Base-by-base conservation (phyloP, 768 basidiomycete species). In the Hortiboletus campestris region DNA sequence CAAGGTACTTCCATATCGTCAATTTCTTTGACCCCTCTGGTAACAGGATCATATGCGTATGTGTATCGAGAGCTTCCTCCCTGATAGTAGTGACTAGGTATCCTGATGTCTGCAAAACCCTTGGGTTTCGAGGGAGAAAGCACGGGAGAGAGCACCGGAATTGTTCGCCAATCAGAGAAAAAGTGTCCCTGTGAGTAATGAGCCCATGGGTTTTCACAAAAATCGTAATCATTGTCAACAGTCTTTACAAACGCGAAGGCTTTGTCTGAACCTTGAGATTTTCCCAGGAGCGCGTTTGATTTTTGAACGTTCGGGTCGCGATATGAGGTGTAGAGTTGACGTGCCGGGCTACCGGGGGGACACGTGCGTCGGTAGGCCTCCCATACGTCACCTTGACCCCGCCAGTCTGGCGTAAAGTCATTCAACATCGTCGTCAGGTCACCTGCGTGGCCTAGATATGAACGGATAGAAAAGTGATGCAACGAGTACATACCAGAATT, bases 81-180 rank as follows among this genome's bases (percentile, higher is more conserved):
- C 64, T 91, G 92, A 70, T 99, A 98, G 69, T 99, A 98, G 70
- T 98, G 94, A 57, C 91, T 94, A 0, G 97, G 96, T 58, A 98
- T 94, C 54, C 90, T 79, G 61, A 99, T 91, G 67, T 98, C 97
- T 59, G 84, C 75, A 68, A 88, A 98, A 0, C 97, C 94, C 39
- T 77, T 76, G 0, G 88, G 86, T 65, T 89, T 93, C 0, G 94
- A 91, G 2, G 96, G 94, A 2, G 93, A 94, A 73, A 99, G 90
- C 29, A 99, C 83, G 8, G 97, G 97, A 71, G 91, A 95, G n/a
- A 96, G 78, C 1, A 83, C 83, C 12, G 89, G 83, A 55, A 98
- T 86, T 0, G 88, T 89, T 20, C 95, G 79, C 91, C 93, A 97
- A 72, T 99, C 96, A 17, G 91, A 92, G 81, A 97, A 98, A 73